phyloP scores from a whole-genome alignment of 208 protist genomes.

The Wallacemonas sp. region DNA sequence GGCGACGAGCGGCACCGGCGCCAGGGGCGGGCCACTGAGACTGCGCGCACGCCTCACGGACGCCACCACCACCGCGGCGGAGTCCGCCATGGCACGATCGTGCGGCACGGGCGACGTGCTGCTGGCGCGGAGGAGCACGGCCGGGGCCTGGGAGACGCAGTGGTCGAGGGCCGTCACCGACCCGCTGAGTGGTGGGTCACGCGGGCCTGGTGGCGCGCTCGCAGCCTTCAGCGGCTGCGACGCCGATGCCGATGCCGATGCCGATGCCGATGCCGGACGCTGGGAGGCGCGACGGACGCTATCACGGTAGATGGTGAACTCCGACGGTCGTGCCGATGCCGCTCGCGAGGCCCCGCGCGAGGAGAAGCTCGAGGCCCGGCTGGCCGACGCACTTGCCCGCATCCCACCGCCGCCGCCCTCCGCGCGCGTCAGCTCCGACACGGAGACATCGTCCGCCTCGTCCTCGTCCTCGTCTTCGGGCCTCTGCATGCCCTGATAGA shows the following conservation, averaged over 20 bases:
- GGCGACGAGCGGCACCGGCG: not conserved
- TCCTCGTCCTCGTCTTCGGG: not conserved
- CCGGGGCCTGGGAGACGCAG: conserved; percentile 6
- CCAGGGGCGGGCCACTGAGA: conserved; percentile 8
- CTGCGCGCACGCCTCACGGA: no score
- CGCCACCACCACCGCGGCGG: no score
- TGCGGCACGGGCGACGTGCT: conserved; percentile 2
- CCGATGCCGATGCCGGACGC: not conserved
- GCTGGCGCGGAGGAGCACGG: conserved; percentile 1
- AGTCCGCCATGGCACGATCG: no score
- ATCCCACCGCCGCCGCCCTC: conserved; percentile 21
- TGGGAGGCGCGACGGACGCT: conserved; percentile 19
- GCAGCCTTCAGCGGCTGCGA: not conserved
- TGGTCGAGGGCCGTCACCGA: conserved; percentile 2
- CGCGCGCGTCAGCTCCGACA: conserved; percentile 24
- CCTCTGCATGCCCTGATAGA: not conserved
- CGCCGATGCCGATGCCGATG: no score
- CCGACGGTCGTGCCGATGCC: conserved; percentile 50
- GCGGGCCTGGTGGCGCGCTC: not conserved
- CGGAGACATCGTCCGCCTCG: conserved; percentile 36
- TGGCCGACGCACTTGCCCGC: conserved; percentile 20
- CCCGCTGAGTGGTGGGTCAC: no score
- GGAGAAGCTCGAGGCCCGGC: conserved; percentile 25
- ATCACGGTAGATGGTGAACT: conserved; percentile 80
- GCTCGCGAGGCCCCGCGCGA: conserved; percentile 29